Base-by-base conservation (phyloP, 140 eudicot genomes). In the Oenanthe javanica region DNA sequence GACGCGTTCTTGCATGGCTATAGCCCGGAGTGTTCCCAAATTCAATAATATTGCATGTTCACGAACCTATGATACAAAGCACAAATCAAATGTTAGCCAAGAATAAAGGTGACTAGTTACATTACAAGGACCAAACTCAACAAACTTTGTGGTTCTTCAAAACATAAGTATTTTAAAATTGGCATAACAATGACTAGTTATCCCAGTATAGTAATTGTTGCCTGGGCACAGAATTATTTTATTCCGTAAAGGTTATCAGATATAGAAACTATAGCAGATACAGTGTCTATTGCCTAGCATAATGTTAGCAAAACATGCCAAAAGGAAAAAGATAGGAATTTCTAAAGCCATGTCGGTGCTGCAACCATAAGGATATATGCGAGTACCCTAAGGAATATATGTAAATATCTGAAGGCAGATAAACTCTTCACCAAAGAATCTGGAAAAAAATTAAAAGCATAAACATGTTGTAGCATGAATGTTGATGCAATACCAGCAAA, bases 21-120 rank as follows among this genome's bases (percentile, higher is more conserved):
- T 96, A 76, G 99, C 99, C 43, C 98, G 87, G 61, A 93, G 84
- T 4, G 99, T 88, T 46, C 99, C 99, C 88, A 96, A 85, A 89
- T 93, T 96, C 90, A 96, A 79, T 47, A 96, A 83, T 79, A 96
- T 93, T 73, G 98, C 98, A 87, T 93, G 87, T 72, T 96, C 99
- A 67, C 99, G 98, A 71, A 96, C 96, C 99, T 96, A 80, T 50
- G 19, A 66, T 43, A 81, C 74, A 67, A 48, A 79, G 25, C 49
- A 81, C 72, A 81, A 75, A 61, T 57, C 16, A n/a, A 21, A 47
- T 61, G 21, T 54, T 77, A 48, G 83, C 19, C 49, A 67, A 16
- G 10, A 77, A 82, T 72, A 38, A 80, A 54, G 72, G 43, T 74
- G 82, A 50, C 45, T 42, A 42, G 5, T 25, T 13, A 79, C 4